Base-by-base conservation (phyloP, 306 rosid genomes). In the Vigna reflexopilosa region DNA sequence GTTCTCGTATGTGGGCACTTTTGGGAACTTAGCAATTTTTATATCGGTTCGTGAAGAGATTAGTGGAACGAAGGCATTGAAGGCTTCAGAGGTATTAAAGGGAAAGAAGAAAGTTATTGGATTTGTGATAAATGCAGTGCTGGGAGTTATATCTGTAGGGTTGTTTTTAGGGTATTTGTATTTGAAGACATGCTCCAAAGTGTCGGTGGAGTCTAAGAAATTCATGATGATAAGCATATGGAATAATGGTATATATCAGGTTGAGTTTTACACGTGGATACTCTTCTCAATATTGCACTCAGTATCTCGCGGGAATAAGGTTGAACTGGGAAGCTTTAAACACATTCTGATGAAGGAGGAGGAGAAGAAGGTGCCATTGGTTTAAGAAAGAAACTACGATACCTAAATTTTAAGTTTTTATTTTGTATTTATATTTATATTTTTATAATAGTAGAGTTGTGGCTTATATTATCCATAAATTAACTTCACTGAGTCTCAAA, bases 121-220 rank as follows among this genome's bases (percentile, higher is more conserved):
- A 3, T 63, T 63, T 63, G 0, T 63, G 0, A 6, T 64, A 49
- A 64, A 64, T 64, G 3, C 38, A 6, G 70, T 64, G 38, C 28
- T 64, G 2, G 70, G 49, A 24, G 70, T 64, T n/a, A 10, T 64
- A 36, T 64, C 70, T 36, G 15, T 64, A 7, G 26, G 48, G 16
- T 64, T 38, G 49, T 64, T 36, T 64, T 14, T n/a, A 16, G 7
- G 9, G 3, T 64, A 2, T 12, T 26, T 34, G 70, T 64, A 64
- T 26, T n/a, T 64, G 8, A 64, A n/a, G 49, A 64, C 70, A 17
- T 64, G 70, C 19, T 64, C 70, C 9, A 64, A 64, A 63, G 3
- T 32, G 10, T 59, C 44, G 67, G 47, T 7, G 47, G 68, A 63
- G 24, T 61, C 44, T 14, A 61, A 16, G 24, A 32, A 34, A 3